These are phyloP conservation scores for Pontederia paniculata DNA, from an alignment of 176 grass and related monocot species.

Conservation along the genomic window DNA sequence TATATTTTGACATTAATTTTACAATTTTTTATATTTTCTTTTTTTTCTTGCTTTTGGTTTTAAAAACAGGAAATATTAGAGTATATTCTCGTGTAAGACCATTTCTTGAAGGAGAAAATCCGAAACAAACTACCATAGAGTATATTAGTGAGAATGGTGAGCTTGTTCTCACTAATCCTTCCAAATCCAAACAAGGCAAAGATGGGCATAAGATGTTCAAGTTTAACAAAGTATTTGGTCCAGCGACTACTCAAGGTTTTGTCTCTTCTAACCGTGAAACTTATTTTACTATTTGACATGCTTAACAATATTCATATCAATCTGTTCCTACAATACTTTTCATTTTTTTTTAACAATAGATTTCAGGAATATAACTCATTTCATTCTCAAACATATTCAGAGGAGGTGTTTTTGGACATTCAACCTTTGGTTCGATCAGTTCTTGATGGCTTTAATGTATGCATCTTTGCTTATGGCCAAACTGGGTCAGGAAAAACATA, in stretches of 20 bases:
- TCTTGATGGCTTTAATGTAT: conserved; percentile 97
- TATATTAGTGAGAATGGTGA: conserved; percentile 94
- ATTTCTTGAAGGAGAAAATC: conserved; percentile 83
- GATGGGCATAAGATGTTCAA: conserved; percentile 84
- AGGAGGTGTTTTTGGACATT: conserved; percentile 88
- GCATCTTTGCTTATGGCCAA: conserved; percentile 98
- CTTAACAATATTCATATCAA: background rate
- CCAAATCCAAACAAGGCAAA: conserved; percentile 62
- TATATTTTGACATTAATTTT: too few species aligned
- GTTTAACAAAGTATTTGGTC: conserved; percentile 85
- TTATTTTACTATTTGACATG: background rate
- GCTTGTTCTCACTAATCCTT: conserved; percentile 71
- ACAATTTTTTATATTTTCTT: too few species aligned
- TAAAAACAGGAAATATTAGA: conserved; percentile 71
- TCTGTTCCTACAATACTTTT: background rate
- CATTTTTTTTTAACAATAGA: background rate
- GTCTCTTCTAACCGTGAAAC: background rate
- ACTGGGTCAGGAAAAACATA: conserved; percentile 98
- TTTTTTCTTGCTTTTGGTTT: background rate
- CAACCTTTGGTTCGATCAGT: conserved; percentile 89
- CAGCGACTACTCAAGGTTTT: conserved; percentile 73
- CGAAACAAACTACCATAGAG: conserved; percentile 64
- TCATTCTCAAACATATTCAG: conserved; percentile 17
- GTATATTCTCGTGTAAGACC: conserved; percentile 93
- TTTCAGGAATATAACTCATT: background rate